Evolutionary conservation across 331 rosid species (phyloP), one percentile per base, ranked within the genome.

Genomic region (Acacia pycnantha): DNA sequence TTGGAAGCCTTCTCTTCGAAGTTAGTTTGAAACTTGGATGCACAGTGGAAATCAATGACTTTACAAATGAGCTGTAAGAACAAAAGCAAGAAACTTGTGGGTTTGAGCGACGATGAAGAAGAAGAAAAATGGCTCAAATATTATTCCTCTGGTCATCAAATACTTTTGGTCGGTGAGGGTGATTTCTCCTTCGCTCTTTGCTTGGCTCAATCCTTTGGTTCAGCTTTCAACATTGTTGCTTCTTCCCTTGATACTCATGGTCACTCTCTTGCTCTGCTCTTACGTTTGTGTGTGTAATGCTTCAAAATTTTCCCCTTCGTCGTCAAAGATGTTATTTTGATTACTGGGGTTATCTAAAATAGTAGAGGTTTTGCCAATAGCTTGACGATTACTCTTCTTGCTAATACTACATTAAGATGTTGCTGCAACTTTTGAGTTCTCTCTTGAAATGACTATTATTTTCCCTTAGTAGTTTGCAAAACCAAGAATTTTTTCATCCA

Each of bases 101-200:
- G n/a, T 64, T 29, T 64, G 4, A 2, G 4, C 16, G n/a, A 14
- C 5, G 41, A 27, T 5, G 41, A 29, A 5, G 70, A 8, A 64
- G 70, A 73, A 29, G 70, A 76, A 48, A 88, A 71, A 86, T 87
- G 91, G 91, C 19, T 82, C 0, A 82, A 65, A 6, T 78, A 85
- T 21, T 88, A 88, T 81, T 87, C 78, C 2, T 85, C 87, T 5
- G 77, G 82, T 76, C 97, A 92, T 35, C 89, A 90, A 14, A 90
- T 88, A 76, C 80, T 88, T 33, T 47, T 91, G 81, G 97, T 91
- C 46, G 90, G 91, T 51, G 94, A 91, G 35, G 94, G 88, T 29
- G 90, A 85, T 78, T 85, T 82, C 76, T 81, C 85, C 6, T 78
- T 81, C 68, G 77, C 88, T 2, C 77, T 82, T 5, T 62, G 54